A percentile compares a stretch with the other conserved stretches of the same genome.
phyloP scores from a whole-genome alignment of 176 grass and related monocot species.

The Calamus simplicifolius region DNA sequence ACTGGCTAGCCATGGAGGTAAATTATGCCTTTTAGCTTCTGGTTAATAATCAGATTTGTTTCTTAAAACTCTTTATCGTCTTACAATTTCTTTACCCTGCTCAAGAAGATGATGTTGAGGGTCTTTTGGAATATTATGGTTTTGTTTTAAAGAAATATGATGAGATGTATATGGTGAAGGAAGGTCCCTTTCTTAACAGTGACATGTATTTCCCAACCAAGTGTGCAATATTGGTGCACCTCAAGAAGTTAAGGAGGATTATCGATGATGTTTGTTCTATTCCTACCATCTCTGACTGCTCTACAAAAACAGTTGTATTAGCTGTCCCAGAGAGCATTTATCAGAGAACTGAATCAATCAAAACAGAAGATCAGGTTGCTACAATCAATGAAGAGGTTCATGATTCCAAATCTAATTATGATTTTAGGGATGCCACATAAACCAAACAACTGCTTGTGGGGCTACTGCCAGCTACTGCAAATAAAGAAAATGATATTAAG shows the following conservation, averaged over 20 bases:
- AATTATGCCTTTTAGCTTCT: conserved; percentile 16
- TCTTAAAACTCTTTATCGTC: not conserved
- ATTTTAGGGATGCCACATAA: conserved; percentile 1
- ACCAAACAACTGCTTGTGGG: conserved; percentile 3
- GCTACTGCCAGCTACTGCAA: conserved; percentile 7
- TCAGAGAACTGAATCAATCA: conserved; percentile 25
- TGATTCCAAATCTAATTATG: conserved; percentile 14
- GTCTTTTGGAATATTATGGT: conserved; percentile 69
- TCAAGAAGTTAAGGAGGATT: conserved; percentile 55
- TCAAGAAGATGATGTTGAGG: conserved; percentile 65
- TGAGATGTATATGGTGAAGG: conserved; percentile 76
- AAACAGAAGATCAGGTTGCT: conserved; percentile 16
- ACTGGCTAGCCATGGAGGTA: conserved; percentile 88
- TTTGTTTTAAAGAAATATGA: conserved; percentile 78
- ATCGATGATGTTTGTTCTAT: conserved; percentile 51
- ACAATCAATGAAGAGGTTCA: conserved; percentile 23
- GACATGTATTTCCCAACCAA: conserved; percentile 57
- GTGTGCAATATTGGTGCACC: conserved; percentile 59
- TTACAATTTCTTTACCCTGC: not conserved
- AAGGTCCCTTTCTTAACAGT: conserved; percentile 64
- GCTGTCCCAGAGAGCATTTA: conserved; percentile 10
- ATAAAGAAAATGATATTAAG: conserved; percentile 14
- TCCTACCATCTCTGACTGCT: conserved; percentile 24
- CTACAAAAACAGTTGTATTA: conserved; percentile 17
- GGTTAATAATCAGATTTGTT: conserved; percentile 12